These are phyloP conservation scores for Colletotrichum trifolii DNA, from an alignment of 2,329 filamentous ascomycete species.

Conservation along the genomic window DNA sequence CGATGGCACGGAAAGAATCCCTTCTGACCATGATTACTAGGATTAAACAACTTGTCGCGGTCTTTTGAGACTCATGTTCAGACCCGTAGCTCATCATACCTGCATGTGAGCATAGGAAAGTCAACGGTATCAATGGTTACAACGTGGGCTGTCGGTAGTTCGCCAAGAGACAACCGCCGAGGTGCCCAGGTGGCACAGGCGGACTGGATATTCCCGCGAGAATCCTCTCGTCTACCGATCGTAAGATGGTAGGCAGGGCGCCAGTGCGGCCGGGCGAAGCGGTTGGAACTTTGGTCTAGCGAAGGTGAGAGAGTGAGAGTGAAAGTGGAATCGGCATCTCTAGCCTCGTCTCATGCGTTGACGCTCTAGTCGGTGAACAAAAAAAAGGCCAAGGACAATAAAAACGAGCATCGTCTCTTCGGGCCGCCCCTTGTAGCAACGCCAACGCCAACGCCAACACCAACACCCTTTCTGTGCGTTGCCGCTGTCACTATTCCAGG, in stretches of 20 bases:
- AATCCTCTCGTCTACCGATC: neutral
- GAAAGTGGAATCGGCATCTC: no score
- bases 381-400: neutral
- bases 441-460: conserved; percentile 15
- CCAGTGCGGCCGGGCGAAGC: conserved; percentile 3
- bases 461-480: conserved; percentile 14
- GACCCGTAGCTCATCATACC: neutral
- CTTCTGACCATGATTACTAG: no score
- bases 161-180: conserved; percentile 18
- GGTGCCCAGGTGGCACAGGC: conserved; percentile 21
- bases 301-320: no score
- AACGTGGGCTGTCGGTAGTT: conserved; percentile 26
- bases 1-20: neutral
- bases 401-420: neutral
- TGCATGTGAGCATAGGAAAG: conserved; percentile 3
- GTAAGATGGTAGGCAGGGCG: neutral
- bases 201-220: neutral
- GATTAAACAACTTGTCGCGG: no score
- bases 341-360: no score
- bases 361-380: neutral
- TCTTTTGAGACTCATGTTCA: no score
- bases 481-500: conserved; percentile 13
- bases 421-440: conserved; percentile 5
- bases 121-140: conserved; percentile 13
- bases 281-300: neutral